phyloP scores from a whole-genome alignment of 768 basidiomycete genomes.

The Lyophyllum decastes region DNA sequence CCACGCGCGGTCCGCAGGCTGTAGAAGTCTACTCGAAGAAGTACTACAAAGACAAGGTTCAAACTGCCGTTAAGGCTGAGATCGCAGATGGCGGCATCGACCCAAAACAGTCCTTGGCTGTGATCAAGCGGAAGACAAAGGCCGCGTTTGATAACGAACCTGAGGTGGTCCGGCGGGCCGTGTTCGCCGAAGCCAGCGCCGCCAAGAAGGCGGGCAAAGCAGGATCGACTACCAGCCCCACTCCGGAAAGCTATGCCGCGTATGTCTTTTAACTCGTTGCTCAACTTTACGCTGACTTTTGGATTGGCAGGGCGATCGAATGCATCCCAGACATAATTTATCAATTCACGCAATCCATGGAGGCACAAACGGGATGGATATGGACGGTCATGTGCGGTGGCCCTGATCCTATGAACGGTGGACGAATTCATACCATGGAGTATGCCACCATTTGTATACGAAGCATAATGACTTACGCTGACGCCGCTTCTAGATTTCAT shows the following conservation, averaged over 20 bases:
- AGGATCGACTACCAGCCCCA: background rate
- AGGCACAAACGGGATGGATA: no score
- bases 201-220: background rate
- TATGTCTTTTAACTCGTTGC: background rate
- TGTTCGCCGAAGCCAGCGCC: no score
- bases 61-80: background rate
- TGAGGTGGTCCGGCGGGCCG: background rate
- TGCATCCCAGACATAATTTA: background rate
- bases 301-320: background rate
- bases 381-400: no score
- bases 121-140: background rate
- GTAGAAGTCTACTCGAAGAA: background rate
- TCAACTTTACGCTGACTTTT: background rate
- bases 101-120: background rate
- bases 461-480: background rate
- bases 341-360: background rate
- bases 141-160: background rate
- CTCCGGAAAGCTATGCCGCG: background rate
- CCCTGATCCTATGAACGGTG: no score
- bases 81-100: background rate
- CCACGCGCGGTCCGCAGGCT: background rate
- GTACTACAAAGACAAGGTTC: background rate
- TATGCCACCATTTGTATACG: background rate
- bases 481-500: background rate
- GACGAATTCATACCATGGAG: background rate